Conservation (phyloP, 2,329 filamentous ascomycete genomes). For the Didymella glomerata region DNA sequence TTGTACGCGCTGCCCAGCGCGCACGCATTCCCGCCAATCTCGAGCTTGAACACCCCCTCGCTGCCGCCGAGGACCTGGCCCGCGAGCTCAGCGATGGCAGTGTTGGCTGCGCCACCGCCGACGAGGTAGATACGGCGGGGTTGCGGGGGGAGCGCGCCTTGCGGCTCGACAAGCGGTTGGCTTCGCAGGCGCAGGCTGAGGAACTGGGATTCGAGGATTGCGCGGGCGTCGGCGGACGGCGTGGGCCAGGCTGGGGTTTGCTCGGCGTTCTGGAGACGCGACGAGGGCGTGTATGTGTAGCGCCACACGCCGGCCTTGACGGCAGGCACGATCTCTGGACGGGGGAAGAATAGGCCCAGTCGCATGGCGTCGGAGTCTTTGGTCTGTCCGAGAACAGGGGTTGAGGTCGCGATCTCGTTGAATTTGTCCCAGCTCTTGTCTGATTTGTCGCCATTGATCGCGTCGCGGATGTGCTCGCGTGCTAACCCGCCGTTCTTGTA, state of each 20-base stretch:
- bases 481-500: slow-evolving; percentile 98
- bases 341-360: slow-evolving; percentile 91
- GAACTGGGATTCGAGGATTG: slow-evolving; percentile 94
- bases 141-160: slow-evolving; percentile 74
- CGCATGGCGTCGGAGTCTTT: slow-evolving; percentile 69
- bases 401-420: slow-evolving; percentile 74
- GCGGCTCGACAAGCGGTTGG: slow-evolving; percentile 71
- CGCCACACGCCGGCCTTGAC: slow-evolving; percentile 86
- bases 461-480: slow-evolving; percentile 86
- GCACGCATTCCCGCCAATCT: slow-evolving; percentile 95
- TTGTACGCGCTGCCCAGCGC: slow-evolving; percentile 95
- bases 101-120: slow-evolving; percentile 88
- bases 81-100: slow-evolving; percentile 83
- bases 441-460: slow-evolving; percentile 66
- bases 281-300: slow-evolving; percentile 66
- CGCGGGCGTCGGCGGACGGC: slow-evolving; percentile 75
- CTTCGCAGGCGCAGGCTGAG: slow-evolving; percentile 89
- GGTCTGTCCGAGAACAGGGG: slow-evolving; percentile 71
- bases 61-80: slow-evolving; percentile 87
- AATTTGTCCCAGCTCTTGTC: slow-evolving; percentile 75
- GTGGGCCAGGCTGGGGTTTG: slow-evolving; percentile 58
- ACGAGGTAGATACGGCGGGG: slow-evolving; percentile 92
- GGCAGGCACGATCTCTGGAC: slow-evolving; percentile 95
- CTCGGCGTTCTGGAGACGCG: slow-evolving; percentile 54
- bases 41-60: slow-evolving; percentile 91